A percentile compares a stretch with the other conserved stretches of the same genome.
Conservation (phyloP, 2,329 filamentous ascomycete species). For the Coniella lustricola region DNA sequence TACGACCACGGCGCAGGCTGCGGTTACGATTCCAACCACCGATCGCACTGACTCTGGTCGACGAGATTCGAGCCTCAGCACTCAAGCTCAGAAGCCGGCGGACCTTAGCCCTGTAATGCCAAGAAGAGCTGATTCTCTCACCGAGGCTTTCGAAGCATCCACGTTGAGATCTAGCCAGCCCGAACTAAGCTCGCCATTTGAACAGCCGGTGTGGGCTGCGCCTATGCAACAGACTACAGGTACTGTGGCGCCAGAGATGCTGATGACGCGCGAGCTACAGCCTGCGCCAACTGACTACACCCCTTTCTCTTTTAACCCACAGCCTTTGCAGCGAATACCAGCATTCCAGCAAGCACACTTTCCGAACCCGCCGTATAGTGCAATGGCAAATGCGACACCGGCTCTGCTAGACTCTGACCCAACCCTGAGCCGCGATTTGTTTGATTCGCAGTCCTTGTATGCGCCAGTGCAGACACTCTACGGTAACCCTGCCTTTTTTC, state of each 20-base stretch:
- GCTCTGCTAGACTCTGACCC: neutral
- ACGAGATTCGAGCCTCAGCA: neutral
- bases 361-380: neutral
- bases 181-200: neutral
- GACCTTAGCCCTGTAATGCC: neutral
- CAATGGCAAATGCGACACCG: neutral
- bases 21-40: neutral
- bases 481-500: neutral
- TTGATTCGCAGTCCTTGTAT: neutral
- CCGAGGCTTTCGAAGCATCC: neutral
- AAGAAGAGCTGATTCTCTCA: neutral
- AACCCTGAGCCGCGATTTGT: neutral
- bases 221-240: neutral
- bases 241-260: slow-evolving; percentile 1
- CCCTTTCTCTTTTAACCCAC: neutral
- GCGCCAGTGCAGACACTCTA: neutral
- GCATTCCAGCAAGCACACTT: slow-evolving; percentile 1
- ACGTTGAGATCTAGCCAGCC: neutral
- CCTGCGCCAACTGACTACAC: neutral
- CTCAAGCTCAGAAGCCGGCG: neutral
- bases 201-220: neutral
- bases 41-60: neutral
- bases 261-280: neutral
- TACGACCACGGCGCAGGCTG: too few species aligned
- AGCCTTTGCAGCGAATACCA: neutral